phyloP scores from a whole-genome alignment of 1,284 basidiomycete species.

The Puccinia hordei region DNA sequence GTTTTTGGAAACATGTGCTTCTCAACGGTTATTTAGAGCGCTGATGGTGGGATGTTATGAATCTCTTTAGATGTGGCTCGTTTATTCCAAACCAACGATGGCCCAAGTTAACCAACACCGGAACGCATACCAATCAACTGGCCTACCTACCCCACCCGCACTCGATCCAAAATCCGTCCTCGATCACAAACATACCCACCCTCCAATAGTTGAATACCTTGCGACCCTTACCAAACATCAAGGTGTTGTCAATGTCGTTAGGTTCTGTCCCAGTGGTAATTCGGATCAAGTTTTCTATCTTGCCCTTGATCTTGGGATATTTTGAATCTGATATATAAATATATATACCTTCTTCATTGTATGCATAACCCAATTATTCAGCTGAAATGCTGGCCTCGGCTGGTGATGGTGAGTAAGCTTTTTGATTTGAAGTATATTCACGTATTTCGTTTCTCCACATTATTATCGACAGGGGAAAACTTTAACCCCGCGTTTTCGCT shows the following conservation, averaged over 20 bases:
- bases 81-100: constrained; percentile 82
- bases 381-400: constrained; percentile 72
- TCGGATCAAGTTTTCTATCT: constrained; percentile 51
- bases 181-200: constrained; percentile 29
- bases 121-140: constrained; percentile 19
- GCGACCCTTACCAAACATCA: constrained; percentile 91
- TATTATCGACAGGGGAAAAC: background rate
- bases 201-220: constrained; percentile 75
- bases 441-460: background rate
- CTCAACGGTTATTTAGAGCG: background rate
- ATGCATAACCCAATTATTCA: background rate
- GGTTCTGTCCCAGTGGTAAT: constrained; percentile 90
- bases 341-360: background rate
- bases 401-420: constrained; percentile 74
- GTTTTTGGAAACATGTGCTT: background rate
- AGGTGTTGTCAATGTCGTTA: constrained; percentile 91
- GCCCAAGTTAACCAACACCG: constrained; percentile 52
- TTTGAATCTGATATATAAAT: background rate
- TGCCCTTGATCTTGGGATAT: background rate
- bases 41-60: constrained; percentile 14
- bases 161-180: constrained; percentile 24
- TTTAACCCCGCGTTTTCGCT: background rate
- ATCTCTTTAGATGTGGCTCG: constrained; percentile 77
- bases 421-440: background rate
- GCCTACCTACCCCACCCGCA: constrained; percentile 11